Base-by-base conservation (phyloP, 805 yeast species). In the Ascoidea rubescens region DNA sequence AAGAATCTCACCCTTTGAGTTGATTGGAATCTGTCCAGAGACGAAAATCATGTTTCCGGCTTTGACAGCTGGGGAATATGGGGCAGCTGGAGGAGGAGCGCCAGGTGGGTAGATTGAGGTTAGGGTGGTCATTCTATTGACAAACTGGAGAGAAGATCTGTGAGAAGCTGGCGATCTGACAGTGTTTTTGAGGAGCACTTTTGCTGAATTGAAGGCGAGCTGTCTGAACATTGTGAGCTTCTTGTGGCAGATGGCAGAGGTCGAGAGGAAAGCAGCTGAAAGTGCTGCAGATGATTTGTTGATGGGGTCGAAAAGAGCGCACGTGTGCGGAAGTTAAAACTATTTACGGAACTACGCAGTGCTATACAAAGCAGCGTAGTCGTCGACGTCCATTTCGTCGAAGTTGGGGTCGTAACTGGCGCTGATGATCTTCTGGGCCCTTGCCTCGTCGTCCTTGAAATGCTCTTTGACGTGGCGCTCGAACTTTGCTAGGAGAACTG, bases 61-160 rank as follows among this genome's bases (percentile, higher is more conserved):
- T 71, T 86, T 89, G 67, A 90, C 79, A 49, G 98, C 99, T 70
- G 93, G 99, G 32, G 96, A 87, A 69, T 91, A 91, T 12, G 96
- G 80, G 45, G 96, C 98, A 46, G 96, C 96, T 55, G 98, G 96
- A 54, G 95, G 89, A 59, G 99, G 98, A 44, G 98, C 96, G 59
- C 43, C 43, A 10, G 8, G 8, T 37, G 43, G 43, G 14, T 37
- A 10, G 14, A 37, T 37, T 37, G 43, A 14, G 8, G 14, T 37
- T 10, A 37, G 43, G 2, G 43, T 10, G 14, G 43, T 37, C 43
- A 37, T 37, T 21, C 28, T 21, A 3, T 21, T 21, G 3, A 21
- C 28, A 3, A 21, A 21, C 3, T 21, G 28, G 28, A 21, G 28
- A 21, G 28, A 3, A 21, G 28, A 21, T 21, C 28, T 21, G 28